phyloP scores from a whole-genome alignment of 805 yeast genomes.

The Wickerhamomyces hampshirensis region DNA sequence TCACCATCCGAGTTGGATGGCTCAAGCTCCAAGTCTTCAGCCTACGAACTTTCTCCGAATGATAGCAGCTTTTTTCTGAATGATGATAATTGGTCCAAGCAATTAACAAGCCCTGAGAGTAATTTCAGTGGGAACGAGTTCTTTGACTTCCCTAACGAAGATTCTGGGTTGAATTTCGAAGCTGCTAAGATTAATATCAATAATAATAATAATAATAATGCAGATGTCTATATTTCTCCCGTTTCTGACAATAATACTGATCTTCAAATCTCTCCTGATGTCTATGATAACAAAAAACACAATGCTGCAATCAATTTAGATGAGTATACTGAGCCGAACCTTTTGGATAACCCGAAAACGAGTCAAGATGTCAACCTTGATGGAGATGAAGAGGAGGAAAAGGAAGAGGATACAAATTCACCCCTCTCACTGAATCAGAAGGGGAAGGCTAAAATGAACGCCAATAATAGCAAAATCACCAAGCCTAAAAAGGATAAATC shows the following conservation, averaged over 20 bases:
- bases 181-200: slow-evolving; percentile 1
- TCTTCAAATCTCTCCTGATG: background rate
- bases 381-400: slow-evolving; percentile 10
- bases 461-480: slow-evolving; percentile 19
- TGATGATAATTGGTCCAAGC: slow-evolving; percentile 11
- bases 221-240: background rate
- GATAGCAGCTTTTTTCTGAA: slow-evolving; percentile 15
- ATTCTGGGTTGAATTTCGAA: too few relatives aligned
- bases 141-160: background rate
- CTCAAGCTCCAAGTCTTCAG: slow-evolving; percentile 16
- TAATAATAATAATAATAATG: slow-evolving; percentile 1
- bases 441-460: slow-evolving; percentile 1
- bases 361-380: slow-evolving; percentile 4
- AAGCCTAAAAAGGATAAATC: slow-evolving; percentile 52
- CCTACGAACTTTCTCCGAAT: slow-evolving; percentile 20
- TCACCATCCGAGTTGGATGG: slow-evolving; percentile 21
- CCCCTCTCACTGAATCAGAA: too few relatives aligned
- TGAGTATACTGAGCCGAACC: too few relatives aligned
- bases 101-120: slow-evolving; percentile 1
- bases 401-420: slow-evolving; percentile 4
- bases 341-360: too few relatives aligned
- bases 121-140: slow-evolving; percentile 1
- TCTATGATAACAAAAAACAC: too few relatives aligned
- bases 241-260: background rate
- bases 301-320: too few relatives aligned